A percentile compares a stretch with the other conserved stretches of the same genome.
phyloP scores from a whole-genome alignment of 495 filamentous ascomycete species.

The Talaromyces wortmannii region DNA sequence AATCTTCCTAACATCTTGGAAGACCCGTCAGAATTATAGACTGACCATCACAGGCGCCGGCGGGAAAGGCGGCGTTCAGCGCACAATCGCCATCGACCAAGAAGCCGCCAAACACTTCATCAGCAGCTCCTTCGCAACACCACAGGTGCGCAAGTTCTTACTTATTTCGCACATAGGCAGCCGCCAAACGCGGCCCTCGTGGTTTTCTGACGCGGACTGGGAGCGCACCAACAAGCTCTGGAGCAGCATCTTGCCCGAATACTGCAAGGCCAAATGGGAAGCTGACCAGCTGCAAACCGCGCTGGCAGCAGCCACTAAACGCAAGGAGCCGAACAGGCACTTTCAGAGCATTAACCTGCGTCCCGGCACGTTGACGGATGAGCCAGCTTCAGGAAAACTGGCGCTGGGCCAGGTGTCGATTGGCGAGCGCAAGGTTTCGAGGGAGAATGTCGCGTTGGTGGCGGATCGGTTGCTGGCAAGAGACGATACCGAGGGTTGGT shows the following conservation, averaged over 20 bases:
- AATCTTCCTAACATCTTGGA: not conserved
- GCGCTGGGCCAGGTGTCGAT: constrained; percentile 53
- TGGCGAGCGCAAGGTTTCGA: constrained; percentile 47
- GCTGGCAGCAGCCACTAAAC: constrained; percentile 38
- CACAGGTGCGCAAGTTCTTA: constrained; percentile 63
- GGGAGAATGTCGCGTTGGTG: constrained; percentile 65
- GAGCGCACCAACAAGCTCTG: constrained; percentile 40
- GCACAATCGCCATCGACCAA: constrained; percentile 58
- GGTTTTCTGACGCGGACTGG: constrained; percentile 62
- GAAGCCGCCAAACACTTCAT: constrained; percentile 68
- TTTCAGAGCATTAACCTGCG: constrained; percentile 65
- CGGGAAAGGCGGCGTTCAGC: constrained; percentile 61
- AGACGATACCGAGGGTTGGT: constrained; percentile 52
- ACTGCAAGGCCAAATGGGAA: constrained; percentile 67
- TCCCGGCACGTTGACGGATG: constrained; percentile 57
- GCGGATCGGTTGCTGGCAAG: constrained; percentile 57
- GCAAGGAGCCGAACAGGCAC: constrained; percentile 29
- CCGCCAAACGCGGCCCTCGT: constrained; percentile 50
- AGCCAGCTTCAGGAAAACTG: constrained; percentile 52
- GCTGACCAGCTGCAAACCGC: constrained; percentile 68
- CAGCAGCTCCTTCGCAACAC: constrained; percentile 48
- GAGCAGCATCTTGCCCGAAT: constrained; percentile 48
- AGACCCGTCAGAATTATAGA: not conserved
- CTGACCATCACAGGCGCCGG: constrained; percentile 49
- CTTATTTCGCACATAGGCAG: constrained; percentile 62